Evolutionary conservation across 257 asterid species (phyloP), one percentile per base, ranked within the genome.

Genomic region (Jasminum sambac): DNA sequence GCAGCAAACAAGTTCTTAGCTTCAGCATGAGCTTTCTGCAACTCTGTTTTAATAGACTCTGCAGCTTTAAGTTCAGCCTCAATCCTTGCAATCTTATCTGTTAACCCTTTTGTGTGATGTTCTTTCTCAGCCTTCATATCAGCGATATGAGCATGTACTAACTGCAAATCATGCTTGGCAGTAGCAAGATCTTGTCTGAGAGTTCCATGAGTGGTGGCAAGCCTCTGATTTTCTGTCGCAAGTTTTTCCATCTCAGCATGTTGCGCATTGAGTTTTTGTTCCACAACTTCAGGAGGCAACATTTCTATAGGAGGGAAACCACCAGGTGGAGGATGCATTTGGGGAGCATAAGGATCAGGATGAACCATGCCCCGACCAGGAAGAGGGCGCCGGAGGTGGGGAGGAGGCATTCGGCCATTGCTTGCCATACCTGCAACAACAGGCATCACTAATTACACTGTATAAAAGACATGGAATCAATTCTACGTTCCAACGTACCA

Each of bases 131-230:
- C 58, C 77, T 84, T 90, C 80, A 86, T 69, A 34, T 86, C 90
- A 26, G 83, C 89, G 70, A 89, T 87, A 69, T 88, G 91, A 68
- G 80, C 78, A 74, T 95, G 91, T 76, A 88, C 46, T 52, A 83
- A 75, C 75, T 87, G 96, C 81, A 95, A 82, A 66, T 95, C 98
- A 57, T 89, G 95, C 82, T 85, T 87, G 42, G 96, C 90, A 4
- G 95, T 80, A 73, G 96, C 97, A 69, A 95, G 90, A 74, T 95
- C 98, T 83, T 89, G 99, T 70, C 99, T 88, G 11, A 95, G 84
- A 74, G 85, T 78, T 78, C 84, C 95, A 73, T 91, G 99, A 16
- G 98, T 89, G 26, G 96, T 61, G 55, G 98, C 96, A 77, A 95
- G 92, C 84, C 96, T 87, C 82, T 75, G 95, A 75, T 91, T 95